Evolutionary conservation across 768 basidiomycete genomes (phyloP), one percentile per base, ranked within the genome.

Genomic region (Boletus edulis): DNA sequence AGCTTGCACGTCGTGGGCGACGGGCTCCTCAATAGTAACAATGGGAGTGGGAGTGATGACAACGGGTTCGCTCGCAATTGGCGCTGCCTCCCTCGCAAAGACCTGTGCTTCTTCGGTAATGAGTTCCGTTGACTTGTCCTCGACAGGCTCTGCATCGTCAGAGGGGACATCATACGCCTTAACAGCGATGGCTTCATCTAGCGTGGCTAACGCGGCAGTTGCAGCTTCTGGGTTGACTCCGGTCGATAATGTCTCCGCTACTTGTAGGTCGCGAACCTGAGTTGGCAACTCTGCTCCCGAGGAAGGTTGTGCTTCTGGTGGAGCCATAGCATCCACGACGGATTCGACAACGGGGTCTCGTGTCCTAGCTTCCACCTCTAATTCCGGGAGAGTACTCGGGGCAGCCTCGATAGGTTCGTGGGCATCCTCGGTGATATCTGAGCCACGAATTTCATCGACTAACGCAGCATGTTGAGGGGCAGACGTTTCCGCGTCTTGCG

Each of bases 401-500:
- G 17, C 31, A 38, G 42, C 27, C 13, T 53, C 29, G 40, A 47
- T 15, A 18, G 27, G 5, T 27, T 38, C 40, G 32, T 31, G 4
- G 39, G 29, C 43, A 8, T 54, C 53, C 2, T 31, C 8, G 42
- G 37, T 15, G 4, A 27, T 39, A 42, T 29, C 41, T 13, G 39
- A 20, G 17, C 45, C 41, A 18, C 27, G 37, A 13, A 48, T 56
- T 22, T 63, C 64, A 31, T 66, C 32, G 29, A 52, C 37, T 18
- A 31, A 40, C 11, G 11, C 24, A 11, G 22, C 15, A 11, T 18
- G 29, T 44, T 56, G 52, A 35, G 37, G 46, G 35, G 52, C 38
- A n/a, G 50, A 47, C 5, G 20, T 31, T 9, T 22, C 46, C 27
- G 6, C 17, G 12, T 56, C 61, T 20, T 24, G 46, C 15, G 31